Conservation (phyloP, 2,329 filamentous ascomycete genomes). For the Seiridium unicorne region DNA sequence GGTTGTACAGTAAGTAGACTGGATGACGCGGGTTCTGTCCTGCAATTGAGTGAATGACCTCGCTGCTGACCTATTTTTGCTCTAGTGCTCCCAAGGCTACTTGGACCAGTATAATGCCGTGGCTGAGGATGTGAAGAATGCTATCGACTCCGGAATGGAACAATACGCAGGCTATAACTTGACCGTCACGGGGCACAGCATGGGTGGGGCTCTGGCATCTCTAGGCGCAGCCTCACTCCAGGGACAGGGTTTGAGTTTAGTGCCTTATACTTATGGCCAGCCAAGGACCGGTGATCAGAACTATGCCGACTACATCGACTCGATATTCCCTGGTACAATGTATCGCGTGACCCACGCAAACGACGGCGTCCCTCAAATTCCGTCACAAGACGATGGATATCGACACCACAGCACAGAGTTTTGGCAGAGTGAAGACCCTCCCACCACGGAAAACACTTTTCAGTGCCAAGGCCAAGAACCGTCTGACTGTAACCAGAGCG, state of each 20-base stretch:
- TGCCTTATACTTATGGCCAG: conserved; percentile 46
- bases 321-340: conserved; percentile 16
- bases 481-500: conserved; percentile 5
- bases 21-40: background rate
- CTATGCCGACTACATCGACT: conserved; percentile 35
- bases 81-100: conserved; percentile 1
- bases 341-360: conserved; percentile 47
- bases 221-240: conserved; percentile 38
- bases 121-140: background rate
- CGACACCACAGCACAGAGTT: conserved; percentile 49
- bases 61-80: too few species aligned
- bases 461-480: conserved; percentile 7
- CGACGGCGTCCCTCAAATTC: conserved; percentile 49
- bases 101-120: conserved; percentile 4
- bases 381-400: conserved; percentile 41
- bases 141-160: background rate
- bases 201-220: conserved; percentile 45
- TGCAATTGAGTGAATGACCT: background rate
- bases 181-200: conserved; percentile 41
- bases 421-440: conserved; percentile 20
- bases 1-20: background rate
- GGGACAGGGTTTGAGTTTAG: conserved; percentile 26
- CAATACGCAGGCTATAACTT: conserved; percentile 27
- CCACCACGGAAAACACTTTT: background rate
- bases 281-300: conserved; percentile 41